Conservation (phyloP, 495 filamentous ascomycete genomes). For the Podospora comata region DNA sequence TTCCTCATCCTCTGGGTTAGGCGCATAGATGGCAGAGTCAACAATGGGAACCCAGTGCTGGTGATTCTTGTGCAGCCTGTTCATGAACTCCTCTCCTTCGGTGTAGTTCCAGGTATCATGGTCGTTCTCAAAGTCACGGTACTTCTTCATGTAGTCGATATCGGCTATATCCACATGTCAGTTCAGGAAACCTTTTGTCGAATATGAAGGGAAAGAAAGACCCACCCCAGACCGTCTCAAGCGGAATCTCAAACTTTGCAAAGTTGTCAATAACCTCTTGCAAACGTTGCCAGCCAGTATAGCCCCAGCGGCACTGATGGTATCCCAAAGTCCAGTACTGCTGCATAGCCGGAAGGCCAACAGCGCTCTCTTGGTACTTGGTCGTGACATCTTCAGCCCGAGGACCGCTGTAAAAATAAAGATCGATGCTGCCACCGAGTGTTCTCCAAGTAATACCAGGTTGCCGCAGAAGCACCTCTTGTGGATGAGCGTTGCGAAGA, state of each 20-base stretch:
- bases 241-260: conserved; percentile 64
- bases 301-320: conserved; percentile 84
- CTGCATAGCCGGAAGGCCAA: conserved; percentile 75
- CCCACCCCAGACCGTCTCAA: conserved; percentile 72
- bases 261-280: conserved; percentile 78
- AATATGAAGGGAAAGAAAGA: neutral
- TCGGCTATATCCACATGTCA: conserved; percentile 41
- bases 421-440: conserved; percentile 75
- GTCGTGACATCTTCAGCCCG: conserved; percentile 65
- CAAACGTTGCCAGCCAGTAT: conserved; percentile 68
- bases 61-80: conserved; percentile 58
- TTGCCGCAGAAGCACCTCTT: conserved; percentile 66
- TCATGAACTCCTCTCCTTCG: conserved; percentile 64
- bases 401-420: conserved; percentile 79
- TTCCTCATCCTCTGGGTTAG: conserved; percentile 65
- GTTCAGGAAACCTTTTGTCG: neutral
- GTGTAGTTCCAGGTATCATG: conserved; percentile 60
- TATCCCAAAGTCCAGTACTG: conserved; percentile 87
- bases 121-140: conserved; percentile 72
- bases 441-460: conserved; percentile 73
- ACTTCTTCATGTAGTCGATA: conserved; percentile 75
- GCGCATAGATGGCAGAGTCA: conserved; percentile 77
- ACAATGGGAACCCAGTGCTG: conserved; percentile 82
- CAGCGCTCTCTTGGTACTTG: conserved; percentile 66
- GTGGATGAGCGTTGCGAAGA: conserved; percentile 72